Base-by-base conservation (phyloP, 768 basidiomycete species). In the Leccinum broughii region DNA sequence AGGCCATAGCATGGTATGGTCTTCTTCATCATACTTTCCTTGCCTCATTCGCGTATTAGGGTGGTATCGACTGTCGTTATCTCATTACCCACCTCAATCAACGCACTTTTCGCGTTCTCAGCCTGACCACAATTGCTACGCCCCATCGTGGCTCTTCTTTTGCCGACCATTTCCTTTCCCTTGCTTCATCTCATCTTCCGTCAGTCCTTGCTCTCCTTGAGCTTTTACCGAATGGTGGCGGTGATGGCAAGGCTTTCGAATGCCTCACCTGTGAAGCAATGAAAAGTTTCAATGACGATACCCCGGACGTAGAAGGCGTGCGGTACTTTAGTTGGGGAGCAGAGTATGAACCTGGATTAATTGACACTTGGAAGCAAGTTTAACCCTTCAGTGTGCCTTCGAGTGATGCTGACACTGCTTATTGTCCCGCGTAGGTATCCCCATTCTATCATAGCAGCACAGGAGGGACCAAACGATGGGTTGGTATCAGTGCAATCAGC, bases 291-390 rank as follows among this genome's bases (percentile, higher is more conserved):
- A 99, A 99, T 70, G 84, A 89, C 58, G 81, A 88, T 37, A 92
- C 92, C 0, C 90, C 92, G 0, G 88, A 98, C 66, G 82, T 88
- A 0, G 79, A 83, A 1, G 85, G 83, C 24, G 89, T 98, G 56
- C 82, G 84, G 63, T 99, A 99, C 74, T 96, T 92, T 66, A 94
- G 92, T 68, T 99, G 94, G 92, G 97, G 97, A 11, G 97, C 97
- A 3, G 81, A 82, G 13, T 95, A 95, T 69, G 84, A 89, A 15
- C 96, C 97, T 6, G 90, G 92, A 1, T 75, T 96, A 52, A 86
- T 98, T 50, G 95, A 98, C 74, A 90, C 93, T 0, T 97, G 92
- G 86, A 90, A 89, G 77, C 74, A 60, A 66, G 80, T 58, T 35
- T 51, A 5, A 8, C 37, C n/a, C 15, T 7, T 24, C 14, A 3